Evolutionary conservation across 176 grass and related monocot species (phyloP).

Genomic region (Urochloa ruziziensis): DNA sequence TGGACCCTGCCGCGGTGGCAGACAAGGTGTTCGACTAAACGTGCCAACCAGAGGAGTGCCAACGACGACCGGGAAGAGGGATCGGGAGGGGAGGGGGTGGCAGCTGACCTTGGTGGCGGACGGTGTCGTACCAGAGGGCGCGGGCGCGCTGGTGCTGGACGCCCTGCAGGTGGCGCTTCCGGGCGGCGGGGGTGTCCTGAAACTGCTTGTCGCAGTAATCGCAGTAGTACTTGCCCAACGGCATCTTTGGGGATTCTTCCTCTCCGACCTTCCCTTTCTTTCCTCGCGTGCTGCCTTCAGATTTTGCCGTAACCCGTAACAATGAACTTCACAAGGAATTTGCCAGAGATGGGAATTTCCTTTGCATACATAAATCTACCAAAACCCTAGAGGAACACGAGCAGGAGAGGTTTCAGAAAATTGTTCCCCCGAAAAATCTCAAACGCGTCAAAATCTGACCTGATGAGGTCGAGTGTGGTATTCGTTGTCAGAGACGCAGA

Average conservation of each 20-base stretch:
- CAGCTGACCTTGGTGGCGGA: constrained; percentile 54
- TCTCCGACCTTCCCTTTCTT: background rate
- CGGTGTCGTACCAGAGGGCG: constrained; percentile 72
- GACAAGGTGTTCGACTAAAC: constrained; percentile 42
- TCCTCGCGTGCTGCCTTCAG: background rate
- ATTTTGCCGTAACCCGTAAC: background rate
- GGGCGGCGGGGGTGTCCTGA: constrained; percentile 72
- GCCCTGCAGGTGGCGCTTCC: constrained; percentile 81
- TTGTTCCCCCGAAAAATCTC: too few relatives aligned
- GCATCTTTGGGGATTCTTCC: constrained; percentile 26
- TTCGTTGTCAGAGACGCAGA: too few relatives aligned
- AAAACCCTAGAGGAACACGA: background rate
- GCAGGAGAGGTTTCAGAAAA: too few relatives aligned
- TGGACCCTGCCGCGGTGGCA: background rate
- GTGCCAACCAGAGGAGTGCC: background rate
- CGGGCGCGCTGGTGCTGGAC: constrained; percentile 63
- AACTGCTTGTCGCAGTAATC: constrained; percentile 99
- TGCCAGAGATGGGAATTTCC: background rate
- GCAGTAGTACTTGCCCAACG: constrained; percentile 86
- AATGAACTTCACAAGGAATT: background rate
- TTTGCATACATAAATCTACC: background rate
- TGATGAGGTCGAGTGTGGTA: too few relatives aligned
- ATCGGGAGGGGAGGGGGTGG: background rate
- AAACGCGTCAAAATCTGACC: too few relatives aligned
- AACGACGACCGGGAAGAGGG: background rate